Base-by-base conservation (phyloP, 768 basidiomycete species). In the Lentinus tigrinus region DNA sequence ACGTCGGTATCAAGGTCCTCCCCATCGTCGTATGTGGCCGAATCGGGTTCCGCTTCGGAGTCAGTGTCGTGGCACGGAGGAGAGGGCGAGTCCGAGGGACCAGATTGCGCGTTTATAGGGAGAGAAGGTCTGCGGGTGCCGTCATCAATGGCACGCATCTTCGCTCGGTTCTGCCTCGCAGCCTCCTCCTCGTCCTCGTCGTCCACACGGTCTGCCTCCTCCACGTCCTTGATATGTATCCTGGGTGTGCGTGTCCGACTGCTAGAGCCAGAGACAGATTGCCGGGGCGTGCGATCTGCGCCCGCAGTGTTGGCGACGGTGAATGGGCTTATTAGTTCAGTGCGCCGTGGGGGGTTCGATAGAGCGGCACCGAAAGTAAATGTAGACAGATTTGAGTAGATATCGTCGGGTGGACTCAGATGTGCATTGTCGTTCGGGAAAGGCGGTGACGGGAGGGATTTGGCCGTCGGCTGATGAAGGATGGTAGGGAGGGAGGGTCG, bases 111-210 rank as follows among this genome's bases (percentile, higher is more conserved):
- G 49, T 77, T 77, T 38, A 65, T 72, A 6, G 77, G 77, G 40
- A 77, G 70, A 10, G 77, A 78, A 4, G 77, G 77, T 42, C 77
- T 58, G 26, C 77, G 66, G 10, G 67, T 70, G 28, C 77, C 77
- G 40, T 76, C 77, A 65, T 77, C 77, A 48, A 78, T 75, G 17
- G 77, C 77, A 26, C 77, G 72, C 70, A 77, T 75, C 62, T 78
- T 77, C 5, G 74, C 69, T 39, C 77, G 68, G 47, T 59, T 71
- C 38, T 69, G 64, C 23, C 70, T 58, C 21, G 61, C 69, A 2
- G 63, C 69, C 27, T 74, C 71, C 21, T 73, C 74, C 24, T 74
- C 71, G 47, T 74, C 75, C 58, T 77, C 75, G 61, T 75, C 72
- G 53, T 65, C 63, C 48, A 34, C 70, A 7, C 47, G 56, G 11